phyloP scores from a whole-genome alignment of 495 filamentous ascomycete species.

The Xylaria cubensis region DNA sequence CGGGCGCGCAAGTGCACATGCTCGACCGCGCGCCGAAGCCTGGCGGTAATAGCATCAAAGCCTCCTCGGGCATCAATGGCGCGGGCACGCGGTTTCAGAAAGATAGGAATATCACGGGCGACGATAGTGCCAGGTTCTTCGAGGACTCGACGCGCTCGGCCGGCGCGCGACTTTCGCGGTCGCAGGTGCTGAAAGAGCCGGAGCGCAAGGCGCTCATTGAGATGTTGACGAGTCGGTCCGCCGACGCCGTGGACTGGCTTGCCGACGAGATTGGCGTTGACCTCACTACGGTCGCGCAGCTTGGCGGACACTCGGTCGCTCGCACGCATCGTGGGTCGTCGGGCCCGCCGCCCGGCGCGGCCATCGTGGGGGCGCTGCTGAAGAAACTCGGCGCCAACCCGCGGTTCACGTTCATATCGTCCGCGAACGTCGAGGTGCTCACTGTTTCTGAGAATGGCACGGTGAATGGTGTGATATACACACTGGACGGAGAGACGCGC shows the following conservation, averaged over 20 bases:
- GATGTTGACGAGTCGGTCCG: constrained; percentile 48
- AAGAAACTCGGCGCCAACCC: constrained; percentile 48
- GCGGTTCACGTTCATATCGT: constrained; percentile 54
- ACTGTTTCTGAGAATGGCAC: constrained; percentile 35
- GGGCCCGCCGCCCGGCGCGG: constrained; percentile 57
- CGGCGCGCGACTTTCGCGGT: constrained; percentile 36
- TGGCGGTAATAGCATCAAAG: constrained; percentile 69
- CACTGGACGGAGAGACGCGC: constrained; percentile 28
- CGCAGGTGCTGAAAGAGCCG: neutral
- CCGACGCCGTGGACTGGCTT: constrained; percentile 59
- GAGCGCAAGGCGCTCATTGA: constrained; percentile 52
- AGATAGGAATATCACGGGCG: constrained; percentile 25
- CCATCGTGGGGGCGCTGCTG: constrained; percentile 59
- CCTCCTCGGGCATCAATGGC: constrained; percentile 68
- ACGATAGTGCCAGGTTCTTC: constrained; percentile 45
- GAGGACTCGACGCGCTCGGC: constrained; percentile 62
- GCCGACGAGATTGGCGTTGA: constrained; percentile 58
- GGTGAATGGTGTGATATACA: constrained; percentile 48
- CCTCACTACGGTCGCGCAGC: constrained; percentile 58
- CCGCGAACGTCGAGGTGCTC: constrained; percentile 54
- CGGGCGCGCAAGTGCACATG: constrained; percentile 54
- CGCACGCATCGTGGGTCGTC: constrained; percentile 63
- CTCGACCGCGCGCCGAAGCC: constrained; percentile 62
- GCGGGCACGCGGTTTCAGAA: constrained; percentile 60
- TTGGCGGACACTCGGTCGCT: constrained; percentile 59